Conservation (phyloP, 805 yeast genomes). For the Priceomyces haplophilus region DNA sequence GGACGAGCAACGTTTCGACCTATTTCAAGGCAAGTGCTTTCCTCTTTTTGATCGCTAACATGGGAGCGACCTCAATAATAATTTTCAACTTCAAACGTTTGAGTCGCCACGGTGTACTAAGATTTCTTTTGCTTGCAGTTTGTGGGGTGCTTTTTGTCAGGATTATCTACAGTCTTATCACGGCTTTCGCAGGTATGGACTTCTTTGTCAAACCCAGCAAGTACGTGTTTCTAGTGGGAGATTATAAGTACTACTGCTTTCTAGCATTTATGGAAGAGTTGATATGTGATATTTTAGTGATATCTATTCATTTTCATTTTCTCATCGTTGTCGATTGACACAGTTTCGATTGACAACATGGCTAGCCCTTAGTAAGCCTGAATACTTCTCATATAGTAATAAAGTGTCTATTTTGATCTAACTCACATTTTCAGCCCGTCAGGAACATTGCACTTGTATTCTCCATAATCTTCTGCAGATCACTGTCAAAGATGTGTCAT, state of each 20-base stretch:
- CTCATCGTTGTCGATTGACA: not conserved
- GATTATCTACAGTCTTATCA: constrained; percentile 11
- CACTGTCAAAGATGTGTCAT: no score
- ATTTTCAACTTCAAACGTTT: not conserved
- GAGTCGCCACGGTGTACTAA: constrained; percentile 1
- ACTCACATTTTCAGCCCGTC: no score
- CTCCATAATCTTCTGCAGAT: no score
- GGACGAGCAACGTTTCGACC: not conserved
- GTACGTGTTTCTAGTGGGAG: constrained; percentile 13
- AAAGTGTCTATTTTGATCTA: no score
- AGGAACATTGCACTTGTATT: no score
- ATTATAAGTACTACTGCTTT: constrained; percentile 13
- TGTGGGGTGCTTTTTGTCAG: constrained; percentile 11
- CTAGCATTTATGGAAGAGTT: constrained; percentile 14
- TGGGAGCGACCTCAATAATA: constrained; percentile 6
- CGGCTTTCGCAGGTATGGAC: constrained; percentile 13
- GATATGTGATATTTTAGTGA: not conserved
- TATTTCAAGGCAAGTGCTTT: constrained; percentile 11
- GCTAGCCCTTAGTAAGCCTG: no score
- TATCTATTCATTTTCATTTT: not conserved
- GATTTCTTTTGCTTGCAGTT: constrained; percentile 5
- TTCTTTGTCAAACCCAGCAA: constrained; percentile 9
- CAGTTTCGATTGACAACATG: not conserved
- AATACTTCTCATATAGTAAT: no score
- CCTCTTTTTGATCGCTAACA: constrained; percentile 11